These are phyloP conservation scores for Achaetomium macrosporum DNA, from an alignment of 2,329 filamentous ascomycete genomes.

Conservation along the genomic window DNA sequence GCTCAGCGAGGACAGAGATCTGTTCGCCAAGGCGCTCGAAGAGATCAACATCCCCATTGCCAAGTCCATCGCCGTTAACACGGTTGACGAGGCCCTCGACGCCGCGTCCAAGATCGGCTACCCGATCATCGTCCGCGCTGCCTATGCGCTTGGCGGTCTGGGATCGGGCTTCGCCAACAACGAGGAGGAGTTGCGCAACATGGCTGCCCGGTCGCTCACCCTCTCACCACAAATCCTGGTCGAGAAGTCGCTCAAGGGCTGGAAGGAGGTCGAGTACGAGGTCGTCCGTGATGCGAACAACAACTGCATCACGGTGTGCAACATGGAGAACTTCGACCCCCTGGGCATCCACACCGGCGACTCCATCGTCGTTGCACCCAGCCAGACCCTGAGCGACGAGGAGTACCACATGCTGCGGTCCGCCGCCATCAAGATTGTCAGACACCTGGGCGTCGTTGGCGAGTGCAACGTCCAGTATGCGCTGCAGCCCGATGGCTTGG, in stretches of 20 bases:
- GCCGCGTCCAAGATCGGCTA: slow-evolving; percentile 87
- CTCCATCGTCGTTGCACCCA: slow-evolving; percentile 95
- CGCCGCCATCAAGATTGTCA: slow-evolving; percentile 95
- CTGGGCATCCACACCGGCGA: slow-evolving; percentile 97
- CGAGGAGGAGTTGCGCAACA: slow-evolving; percentile 84
- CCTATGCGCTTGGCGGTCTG: slow-evolving; percentile 91
- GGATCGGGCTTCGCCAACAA: slow-evolving; percentile 96
- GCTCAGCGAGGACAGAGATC: slow-evolving; percentile 89
- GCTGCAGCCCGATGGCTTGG: slow-evolving; percentile 89
- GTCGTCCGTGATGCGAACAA: slow-evolving; percentile 94
- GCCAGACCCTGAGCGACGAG: slow-evolving; percentile 94
- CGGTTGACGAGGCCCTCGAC: slow-evolving; percentile 84
- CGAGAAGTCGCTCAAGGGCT: slow-evolving; percentile 97
- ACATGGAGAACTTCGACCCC: slow-evolving; percentile 98
- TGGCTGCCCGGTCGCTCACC: slow-evolving; percentile 87
- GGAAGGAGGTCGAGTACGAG: slow-evolving; percentile 99
- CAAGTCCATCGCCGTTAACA: slow-evolving; percentile 87
- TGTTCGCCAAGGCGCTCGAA: slow-evolving; percentile 91
- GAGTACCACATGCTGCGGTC: slow-evolving; percentile 99
- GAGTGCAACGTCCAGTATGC: slow-evolving; percentile 99
- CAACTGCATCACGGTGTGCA: slow-evolving; percentile 99
- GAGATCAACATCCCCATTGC: slow-evolving; percentile 98
- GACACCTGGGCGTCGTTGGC: slow-evolving; percentile 92
- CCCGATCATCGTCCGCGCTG: slow-evolving; percentile 95
- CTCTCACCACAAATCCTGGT: slow-evolving; percentile 94